Percentiles rank a stretch among this genome's conserved stretches.
These are phyloP conservation scores for Avena sativa DNA, from an alignment of 176 grass and related monocot species.

Conservation along the genomic window DNA sequence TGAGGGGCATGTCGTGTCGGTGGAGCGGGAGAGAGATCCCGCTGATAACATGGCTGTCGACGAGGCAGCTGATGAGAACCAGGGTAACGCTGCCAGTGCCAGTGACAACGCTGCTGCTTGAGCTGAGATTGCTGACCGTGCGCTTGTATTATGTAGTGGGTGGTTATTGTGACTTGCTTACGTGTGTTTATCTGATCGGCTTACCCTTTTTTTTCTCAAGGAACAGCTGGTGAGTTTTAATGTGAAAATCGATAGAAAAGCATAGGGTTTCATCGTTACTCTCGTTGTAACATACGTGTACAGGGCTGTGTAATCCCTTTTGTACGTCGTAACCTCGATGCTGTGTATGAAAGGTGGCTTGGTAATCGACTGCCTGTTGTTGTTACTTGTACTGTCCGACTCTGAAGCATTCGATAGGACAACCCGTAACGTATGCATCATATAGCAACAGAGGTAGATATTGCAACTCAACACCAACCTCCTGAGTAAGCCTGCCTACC, in stretches of 20 bases:
- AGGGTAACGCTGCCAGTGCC: constrained; percentile 49
- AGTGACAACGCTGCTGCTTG: constrained; percentile 36
- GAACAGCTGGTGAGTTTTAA: constrained; percentile 61
- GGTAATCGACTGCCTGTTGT: constrained; percentile 10
- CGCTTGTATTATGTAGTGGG: not conserved
- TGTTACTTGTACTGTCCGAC: not conserved
- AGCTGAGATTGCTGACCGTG: constrained; percentile 25
- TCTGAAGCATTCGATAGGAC: not conserved
- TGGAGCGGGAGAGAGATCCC: constrained; percentile 46
- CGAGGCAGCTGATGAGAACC: constrained; percentile 48
- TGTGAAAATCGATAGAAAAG: constrained; percentile 41
- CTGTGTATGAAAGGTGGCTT: constrained; percentile 32
- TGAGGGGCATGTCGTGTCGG: constrained; percentile 48
- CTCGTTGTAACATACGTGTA: constrained; percentile 44
- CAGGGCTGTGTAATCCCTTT: constrained; percentile 40
- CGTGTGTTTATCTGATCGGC: constrained; percentile 29
- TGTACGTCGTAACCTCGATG: constrained; percentile 36
- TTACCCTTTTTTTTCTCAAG: constrained; percentile 34
- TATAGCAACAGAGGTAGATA: too few species aligned
- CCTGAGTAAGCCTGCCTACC: too few species aligned
- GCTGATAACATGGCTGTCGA: constrained; percentile 46
- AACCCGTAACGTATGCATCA: too few species aligned
- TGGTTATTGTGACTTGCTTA: constrained; percentile 12
- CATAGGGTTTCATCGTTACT: constrained; percentile 45
- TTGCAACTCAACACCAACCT: too few species aligned